phyloP scores from a whole-genome alignment of 2,329 filamentous ascomycete species.

The Sporothrix sp. region DNA sequence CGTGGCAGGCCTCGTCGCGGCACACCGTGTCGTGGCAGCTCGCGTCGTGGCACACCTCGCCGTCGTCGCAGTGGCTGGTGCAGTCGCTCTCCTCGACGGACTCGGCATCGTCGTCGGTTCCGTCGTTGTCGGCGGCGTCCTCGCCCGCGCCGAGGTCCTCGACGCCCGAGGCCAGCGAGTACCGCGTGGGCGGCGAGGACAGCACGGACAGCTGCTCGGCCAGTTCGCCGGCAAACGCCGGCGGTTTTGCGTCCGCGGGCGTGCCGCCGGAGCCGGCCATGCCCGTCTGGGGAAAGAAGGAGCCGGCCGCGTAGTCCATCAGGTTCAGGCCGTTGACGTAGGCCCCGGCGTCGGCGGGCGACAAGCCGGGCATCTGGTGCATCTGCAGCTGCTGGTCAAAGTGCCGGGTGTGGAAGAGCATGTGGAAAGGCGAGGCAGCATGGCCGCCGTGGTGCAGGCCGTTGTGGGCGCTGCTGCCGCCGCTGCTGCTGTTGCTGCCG shows the following conservation, averaged over 20 bases:
- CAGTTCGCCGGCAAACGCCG: conserved; percentile 7
- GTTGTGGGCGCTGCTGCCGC: conserved; percentile 2
- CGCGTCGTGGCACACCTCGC: conserved; percentile 17
- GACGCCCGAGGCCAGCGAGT: neutral
- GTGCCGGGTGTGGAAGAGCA: conserved; percentile 17
- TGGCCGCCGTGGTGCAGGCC: neutral
- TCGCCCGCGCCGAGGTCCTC: too few relatives aligned
- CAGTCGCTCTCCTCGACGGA: conserved; percentile 17
- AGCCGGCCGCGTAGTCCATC: neutral
- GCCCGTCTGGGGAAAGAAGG: conserved; percentile 3
- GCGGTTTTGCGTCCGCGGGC: neutral
- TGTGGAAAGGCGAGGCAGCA: conserved; percentile 4
- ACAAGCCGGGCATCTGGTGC: neutral
- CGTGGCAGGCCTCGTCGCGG: conserved; percentile 16
- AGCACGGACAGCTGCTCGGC: conserved; percentile 14
- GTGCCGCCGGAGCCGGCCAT: neutral
- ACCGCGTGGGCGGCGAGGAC: conserved; percentile 10
- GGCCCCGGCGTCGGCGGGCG: neutral
- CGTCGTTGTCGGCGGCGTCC: too few relatives aligned
- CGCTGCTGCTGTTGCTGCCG: conserved; percentile 2
- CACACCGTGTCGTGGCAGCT: conserved; percentile 15
- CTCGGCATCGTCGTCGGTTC: conserved; percentile 9
- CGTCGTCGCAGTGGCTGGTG: conserved; percentile 18
- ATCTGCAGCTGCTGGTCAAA: conserved; percentile 1
- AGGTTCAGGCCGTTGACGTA: neutral